Evolutionary conservation across 257 asterid species (phyloP).

Genomic region (Henckelia pumila): DNA sequence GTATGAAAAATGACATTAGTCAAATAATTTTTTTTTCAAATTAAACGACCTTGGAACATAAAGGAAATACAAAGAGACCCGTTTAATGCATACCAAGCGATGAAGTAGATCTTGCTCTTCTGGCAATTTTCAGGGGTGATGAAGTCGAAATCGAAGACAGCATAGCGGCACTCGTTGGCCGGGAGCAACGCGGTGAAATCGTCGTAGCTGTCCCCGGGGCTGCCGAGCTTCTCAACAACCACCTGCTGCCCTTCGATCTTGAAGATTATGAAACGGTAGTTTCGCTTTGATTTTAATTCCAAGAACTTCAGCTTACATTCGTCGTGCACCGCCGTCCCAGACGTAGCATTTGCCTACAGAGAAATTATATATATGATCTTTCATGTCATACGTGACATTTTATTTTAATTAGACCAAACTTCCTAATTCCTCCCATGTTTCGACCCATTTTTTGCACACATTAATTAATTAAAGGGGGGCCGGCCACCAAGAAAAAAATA

Average conservation of each 20-base stretch:
- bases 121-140: conserved; percentile 73
- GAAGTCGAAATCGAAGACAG: conserved; percentile 80
- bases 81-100: conserved; percentile 56
- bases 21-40: too few relatives aligned
- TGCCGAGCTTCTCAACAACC: conserved; percentile 71
- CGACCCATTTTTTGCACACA: too few relatives aligned
- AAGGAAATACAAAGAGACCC: too few relatives aligned
- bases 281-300: conserved; percentile 71
- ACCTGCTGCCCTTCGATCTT: conserved; percentile 64
- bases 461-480: too few relatives aligned
- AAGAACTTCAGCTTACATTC: conserved; percentile 74
- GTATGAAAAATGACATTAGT: too few relatives aligned
- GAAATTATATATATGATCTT: neutral
- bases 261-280: conserved; percentile 62
- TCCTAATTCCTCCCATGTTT: too few relatives aligned
- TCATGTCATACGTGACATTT: too few relatives aligned
- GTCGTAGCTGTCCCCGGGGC: conserved; percentile 49
- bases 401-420: too few relatives aligned
- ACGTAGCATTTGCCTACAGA: conserved; percentile 60
- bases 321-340: conserved; percentile 78
- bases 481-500: too few relatives aligned
- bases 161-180: conserved; percentile 73
- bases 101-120: conserved; percentile 84
- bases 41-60: too few relatives aligned
- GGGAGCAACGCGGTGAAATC: conserved; percentile 62